Evolutionary conservation across 2,329 filamentous ascomycete species (phyloP).

Genomic region (Neopestalotiopsis rosae): DNA sequence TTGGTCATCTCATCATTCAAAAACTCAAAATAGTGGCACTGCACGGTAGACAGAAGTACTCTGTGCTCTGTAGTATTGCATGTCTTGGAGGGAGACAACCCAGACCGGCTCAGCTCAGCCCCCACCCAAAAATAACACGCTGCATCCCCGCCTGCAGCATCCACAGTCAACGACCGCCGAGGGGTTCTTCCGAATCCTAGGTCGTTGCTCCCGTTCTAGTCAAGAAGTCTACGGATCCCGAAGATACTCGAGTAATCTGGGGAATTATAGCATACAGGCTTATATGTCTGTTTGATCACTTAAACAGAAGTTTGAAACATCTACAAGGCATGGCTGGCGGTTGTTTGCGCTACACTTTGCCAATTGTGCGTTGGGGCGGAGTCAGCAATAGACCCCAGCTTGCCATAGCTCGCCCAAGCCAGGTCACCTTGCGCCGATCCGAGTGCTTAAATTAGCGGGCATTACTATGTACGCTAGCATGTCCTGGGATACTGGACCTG

Average conservation of each 20-base stretch:
- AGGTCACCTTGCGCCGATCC: constrained; percentile 3
- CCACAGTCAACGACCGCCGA: background rate
- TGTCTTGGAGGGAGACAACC: background rate
- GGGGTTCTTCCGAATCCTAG: background rate
- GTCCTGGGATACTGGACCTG: background rate
- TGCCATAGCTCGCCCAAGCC: background rate
- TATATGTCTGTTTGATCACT: background rate
- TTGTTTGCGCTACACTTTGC: background rate
- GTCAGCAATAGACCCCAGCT: constrained; percentile 6
- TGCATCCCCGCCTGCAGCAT: background rate
- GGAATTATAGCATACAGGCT: background rate
- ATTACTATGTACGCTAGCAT: constrained; percentile 6
- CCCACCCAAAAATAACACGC: background rate
- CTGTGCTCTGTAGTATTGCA: background rate
- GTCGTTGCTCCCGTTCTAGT: background rate
- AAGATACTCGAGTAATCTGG: background rate
- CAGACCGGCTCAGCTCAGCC: background rate
- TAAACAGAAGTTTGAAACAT: background rate
- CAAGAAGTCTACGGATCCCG: background rate
- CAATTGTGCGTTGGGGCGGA: constrained; percentile 7
- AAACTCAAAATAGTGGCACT: too few species aligned
- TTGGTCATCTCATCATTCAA: too few species aligned
- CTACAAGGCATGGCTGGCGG: background rate
- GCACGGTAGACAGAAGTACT: too few species aligned
- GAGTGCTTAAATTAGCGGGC: constrained; percentile 1